Conservation (phyloP, 257 asterid genomes). For the Prunella vulgaris region DNA sequence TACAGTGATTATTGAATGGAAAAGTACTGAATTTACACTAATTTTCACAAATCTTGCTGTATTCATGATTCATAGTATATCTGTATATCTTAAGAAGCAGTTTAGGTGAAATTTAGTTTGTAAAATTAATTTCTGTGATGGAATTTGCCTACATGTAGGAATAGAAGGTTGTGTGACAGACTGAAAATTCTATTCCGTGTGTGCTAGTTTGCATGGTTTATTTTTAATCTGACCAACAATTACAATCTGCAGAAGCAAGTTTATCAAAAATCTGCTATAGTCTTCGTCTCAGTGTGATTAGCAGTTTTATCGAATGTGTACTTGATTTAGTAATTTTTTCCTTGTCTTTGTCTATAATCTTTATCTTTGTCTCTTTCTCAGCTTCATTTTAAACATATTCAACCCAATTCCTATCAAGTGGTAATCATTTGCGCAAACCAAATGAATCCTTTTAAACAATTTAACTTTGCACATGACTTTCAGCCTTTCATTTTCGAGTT, state of each 20-base stretch:
- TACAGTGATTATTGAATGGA: neutral
- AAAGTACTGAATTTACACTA: neutral
- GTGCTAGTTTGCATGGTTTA: neutral
- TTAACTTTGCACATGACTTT: no score
- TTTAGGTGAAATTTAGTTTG: neutral
- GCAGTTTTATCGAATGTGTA: neutral
- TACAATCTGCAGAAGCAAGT: no score
- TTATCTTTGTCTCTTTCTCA: no score
- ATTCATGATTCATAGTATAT: neutral
- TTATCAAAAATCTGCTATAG: neutral
- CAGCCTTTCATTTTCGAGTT: neutral
- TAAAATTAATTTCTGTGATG: neutral
- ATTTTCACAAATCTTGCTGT: neutral
- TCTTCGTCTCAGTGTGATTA: neutral
- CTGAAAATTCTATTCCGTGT: neutral
- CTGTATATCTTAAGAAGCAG: neutral
- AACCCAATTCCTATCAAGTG: no score
- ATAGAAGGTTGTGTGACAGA: neutral
- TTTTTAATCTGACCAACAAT: no score
- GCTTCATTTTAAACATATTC: no score
- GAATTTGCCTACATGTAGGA: neutral
- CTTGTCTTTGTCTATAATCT: no score
- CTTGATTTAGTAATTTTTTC: neutral
- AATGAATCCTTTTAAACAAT: no score
- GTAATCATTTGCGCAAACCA: no score